Evolutionary conservation across 164 flowering plant species (phyloP), one percentile per base, ranked within the genome.

Genomic region (Stephania yunnanensis): DNA sequence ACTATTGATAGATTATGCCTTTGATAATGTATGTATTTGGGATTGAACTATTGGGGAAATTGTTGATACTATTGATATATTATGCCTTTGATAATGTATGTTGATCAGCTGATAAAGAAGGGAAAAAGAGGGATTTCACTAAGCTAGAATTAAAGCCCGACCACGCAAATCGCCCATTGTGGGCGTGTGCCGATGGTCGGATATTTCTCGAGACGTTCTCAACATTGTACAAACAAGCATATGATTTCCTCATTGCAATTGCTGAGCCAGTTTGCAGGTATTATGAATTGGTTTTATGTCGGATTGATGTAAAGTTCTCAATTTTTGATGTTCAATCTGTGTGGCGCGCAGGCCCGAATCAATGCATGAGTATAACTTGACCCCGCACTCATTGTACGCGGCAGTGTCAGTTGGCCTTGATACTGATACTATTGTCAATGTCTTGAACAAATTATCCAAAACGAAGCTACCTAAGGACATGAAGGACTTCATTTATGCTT

Each of bases 201-300:
- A 93, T 95, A n/a, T 91, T 95, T 75, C 89, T 93, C 0, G 97
- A 95, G 76, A 92, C 99, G 0, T 92, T 91, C 79, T 93, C 99
- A 1, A 83, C 93, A 12, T 75, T 96, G 72, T 96, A 96, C 78
- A 96, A 92, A 76, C 99, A 94, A 75, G 97, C 98, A 15, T 96
- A 91, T 65, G 98, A 94, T 86, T 92, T 94, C 82, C 97, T 96
- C 65, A 96, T 96, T 46, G 98, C 99, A 29, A 94, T 96, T 69
- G 99, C 99, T 0, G 99, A 96, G 71, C 98, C 99, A 0, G 97
- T 96, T 82, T 96, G 99, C 93, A 89, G 97, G 99, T 93, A 83
- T 6, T 30, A n/a, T 11, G n/a, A 8, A 11, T 20, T 68, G 5
- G 46, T 17, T 53, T 58, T 52, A 1, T 71, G 22, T 71, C 29